phyloP scores from a whole-genome alignment of 2,329 filamentous ascomycete species.

The Cladophialophora bantiana region DNA sequence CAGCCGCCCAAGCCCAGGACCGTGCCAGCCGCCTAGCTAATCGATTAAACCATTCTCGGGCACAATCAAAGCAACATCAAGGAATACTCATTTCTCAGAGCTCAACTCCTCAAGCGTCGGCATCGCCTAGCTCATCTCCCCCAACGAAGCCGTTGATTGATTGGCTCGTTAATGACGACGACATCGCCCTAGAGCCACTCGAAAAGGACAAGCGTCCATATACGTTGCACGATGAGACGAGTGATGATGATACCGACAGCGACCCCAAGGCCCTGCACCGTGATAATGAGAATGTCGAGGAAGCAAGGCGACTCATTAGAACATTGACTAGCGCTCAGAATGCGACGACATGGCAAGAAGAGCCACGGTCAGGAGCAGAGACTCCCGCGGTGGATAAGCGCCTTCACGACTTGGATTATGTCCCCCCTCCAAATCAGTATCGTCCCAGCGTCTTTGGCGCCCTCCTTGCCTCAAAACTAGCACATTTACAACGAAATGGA shows the following conservation, averaged over 20 bases:
- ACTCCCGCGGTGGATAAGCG: constrained; percentile 35
- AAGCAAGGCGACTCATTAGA: constrained; percentile 34
- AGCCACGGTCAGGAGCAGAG: constrained; percentile 33
- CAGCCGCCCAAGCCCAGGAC: constrained; percentile 32
- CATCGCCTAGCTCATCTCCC: constrained; percentile 31
- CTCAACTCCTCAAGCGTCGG: constrained; percentile 19
- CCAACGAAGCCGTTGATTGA: constrained; percentile 29
- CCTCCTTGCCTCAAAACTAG: constrained; percentile 35
- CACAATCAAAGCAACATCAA: constrained; percentile 15
- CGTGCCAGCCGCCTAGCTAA: constrained; percentile 34
- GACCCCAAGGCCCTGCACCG: constrained; percentile 30
- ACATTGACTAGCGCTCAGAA: constrained; percentile 30
- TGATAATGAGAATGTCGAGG: constrained; percentile 34
- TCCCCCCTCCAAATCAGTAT: constrained; percentile 37
- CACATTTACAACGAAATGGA: constrained; percentile 28
- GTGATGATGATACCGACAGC: constrained; percentile 36
- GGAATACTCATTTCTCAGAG: constrained; percentile 6
- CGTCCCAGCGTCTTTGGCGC: constrained; percentile 37
- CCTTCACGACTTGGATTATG: constrained; percentile 37
- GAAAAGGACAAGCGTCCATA: constrained; percentile 38
- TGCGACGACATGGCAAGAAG: constrained; percentile 22
- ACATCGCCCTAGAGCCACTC: constrained; percentile 40
- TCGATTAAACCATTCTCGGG: constrained; percentile 26
- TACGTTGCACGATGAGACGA: constrained; percentile 40
- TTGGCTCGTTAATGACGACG: constrained; percentile 38